A percentile compares a stretch with the other conserved stretches of the same genome.
phyloP scores from a whole-genome alignment of 2,329 filamentous ascomycete species.

The Aspergillus calidoustus region DNA sequence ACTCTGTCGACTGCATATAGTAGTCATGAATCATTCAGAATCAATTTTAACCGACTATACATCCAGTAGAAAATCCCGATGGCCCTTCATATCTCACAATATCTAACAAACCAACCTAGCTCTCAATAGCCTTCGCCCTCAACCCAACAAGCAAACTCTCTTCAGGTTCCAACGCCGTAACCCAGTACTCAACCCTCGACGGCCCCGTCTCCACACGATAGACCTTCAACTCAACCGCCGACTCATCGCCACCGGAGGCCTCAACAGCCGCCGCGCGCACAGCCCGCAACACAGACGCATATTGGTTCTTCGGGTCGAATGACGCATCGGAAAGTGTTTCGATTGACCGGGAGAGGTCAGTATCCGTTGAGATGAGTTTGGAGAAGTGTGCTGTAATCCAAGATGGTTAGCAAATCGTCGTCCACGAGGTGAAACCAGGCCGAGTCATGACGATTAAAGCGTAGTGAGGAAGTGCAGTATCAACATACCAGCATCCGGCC shows the following conservation, averaged over 20 bases:
- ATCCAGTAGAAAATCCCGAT: neutral
- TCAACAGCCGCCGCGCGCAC: conserved; percentile 52
- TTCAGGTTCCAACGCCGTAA: conserved; percentile 67
- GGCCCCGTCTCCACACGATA: conserved; percentile 70
- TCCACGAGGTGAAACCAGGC: too few relatives aligned
- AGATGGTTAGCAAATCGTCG: neutral
- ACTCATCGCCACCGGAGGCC: conserved; percentile 35
- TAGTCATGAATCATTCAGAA: neutral
- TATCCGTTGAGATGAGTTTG: conserved; percentile 57
- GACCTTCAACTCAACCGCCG: conserved; percentile 68
- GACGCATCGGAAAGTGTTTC: conserved; percentile 69
- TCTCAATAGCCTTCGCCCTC: conserved; percentile 79
- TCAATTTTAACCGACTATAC: neutral
- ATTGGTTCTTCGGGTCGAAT: conserved; percentile 75
- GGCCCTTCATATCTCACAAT: neutral
- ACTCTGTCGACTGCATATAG: too few relatives aligned
- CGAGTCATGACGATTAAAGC: neutral
- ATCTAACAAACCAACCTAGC: conserved; percentile 41
- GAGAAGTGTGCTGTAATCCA: conserved; percentile 67
- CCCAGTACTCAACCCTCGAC: conserved; percentile 77
- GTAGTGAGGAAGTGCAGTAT: neutral
- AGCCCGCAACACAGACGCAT: conserved; percentile 57
- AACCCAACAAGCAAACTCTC: conserved; percentile 72
- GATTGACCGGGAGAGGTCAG: conserved; percentile 47
- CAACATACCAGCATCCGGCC: conserved; percentile 41